A percentile compares a stretch with the other conserved stretches of the same genome.
Evolutionary conservation across 2,329 filamentous ascomycete genomes (phyloP).

Genomic region (Anthostomella pinea): DNA sequence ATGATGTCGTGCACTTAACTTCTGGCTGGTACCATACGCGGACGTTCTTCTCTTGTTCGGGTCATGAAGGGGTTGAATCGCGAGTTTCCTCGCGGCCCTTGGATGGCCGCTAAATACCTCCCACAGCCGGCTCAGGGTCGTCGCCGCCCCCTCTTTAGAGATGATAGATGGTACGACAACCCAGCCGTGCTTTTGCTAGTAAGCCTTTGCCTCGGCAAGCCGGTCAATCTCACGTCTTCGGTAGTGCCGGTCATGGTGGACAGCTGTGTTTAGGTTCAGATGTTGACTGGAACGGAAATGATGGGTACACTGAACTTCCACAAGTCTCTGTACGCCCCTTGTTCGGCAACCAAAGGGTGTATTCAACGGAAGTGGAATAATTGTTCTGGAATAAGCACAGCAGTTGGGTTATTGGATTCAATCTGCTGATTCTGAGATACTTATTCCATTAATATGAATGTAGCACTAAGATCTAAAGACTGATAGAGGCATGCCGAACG

Average conservation of each 20-base stretch:
- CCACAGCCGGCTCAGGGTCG: neutral
- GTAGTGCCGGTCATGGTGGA: conserved; percentile 3
- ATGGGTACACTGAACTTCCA: too few relatives aligned
- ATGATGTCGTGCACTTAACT: conserved; percentile 3
- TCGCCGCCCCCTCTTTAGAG: conserved; percentile 3
- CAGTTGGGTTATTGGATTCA: too few relatives aligned
- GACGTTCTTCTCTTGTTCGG: conserved; percentile 5
- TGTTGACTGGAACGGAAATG: too few relatives aligned
- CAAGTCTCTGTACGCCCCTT: too few relatives aligned
- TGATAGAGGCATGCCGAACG: too few relatives aligned
- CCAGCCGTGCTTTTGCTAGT: conserved; percentile 7
- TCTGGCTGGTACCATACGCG: conserved; percentile 7
- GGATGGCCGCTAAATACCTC: conserved; percentile 1
- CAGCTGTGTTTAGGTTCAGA: too few relatives aligned
- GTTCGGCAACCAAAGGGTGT: too few relatives aligned
- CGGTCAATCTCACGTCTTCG: neutral
- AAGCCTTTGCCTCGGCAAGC: conserved; percentile 1
- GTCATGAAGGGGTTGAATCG: conserved; percentile 6
- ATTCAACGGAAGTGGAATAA: too few relatives aligned
- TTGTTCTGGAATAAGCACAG: too few relatives aligned
- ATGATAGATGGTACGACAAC: conserved; percentile 2
- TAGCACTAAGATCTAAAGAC: too few relatives aligned
- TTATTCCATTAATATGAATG: too few relatives aligned
- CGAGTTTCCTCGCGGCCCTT: conserved; percentile 3
- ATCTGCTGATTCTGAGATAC: too few relatives aligned